Conservation (phyloP, 148 eudicot genomes). For the Agrostemma githago region DNA sequence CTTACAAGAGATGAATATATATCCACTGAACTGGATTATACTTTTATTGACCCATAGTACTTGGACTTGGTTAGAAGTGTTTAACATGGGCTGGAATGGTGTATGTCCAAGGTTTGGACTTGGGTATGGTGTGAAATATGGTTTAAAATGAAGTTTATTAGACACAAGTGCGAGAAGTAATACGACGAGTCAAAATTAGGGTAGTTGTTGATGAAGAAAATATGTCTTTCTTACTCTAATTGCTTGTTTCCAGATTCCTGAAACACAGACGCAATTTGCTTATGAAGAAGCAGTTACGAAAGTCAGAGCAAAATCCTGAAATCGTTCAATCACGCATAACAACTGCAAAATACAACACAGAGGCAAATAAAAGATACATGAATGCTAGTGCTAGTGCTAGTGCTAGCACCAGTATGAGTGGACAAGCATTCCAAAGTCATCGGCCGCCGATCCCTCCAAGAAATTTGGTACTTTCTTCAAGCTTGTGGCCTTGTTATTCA, state of each 20-base stretch:
- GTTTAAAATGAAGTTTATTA: too few species aligned
- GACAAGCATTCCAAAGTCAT: conserved; percentile 15
- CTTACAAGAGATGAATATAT: too few species aligned
- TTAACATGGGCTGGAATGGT: too few species aligned
- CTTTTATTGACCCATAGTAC: too few species aligned
- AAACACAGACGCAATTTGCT: conserved; percentile 36
- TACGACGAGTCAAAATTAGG: too few species aligned
- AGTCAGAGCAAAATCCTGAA: conserved; percentile 19
- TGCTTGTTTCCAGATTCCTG: conserved; percentile 40
- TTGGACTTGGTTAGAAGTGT: too few species aligned
- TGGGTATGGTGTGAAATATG: too few species aligned
- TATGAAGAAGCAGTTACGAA: conserved; percentile 22
- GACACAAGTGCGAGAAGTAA: too few species aligned
- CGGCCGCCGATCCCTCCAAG: conserved; percentile 15
- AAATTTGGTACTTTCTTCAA: conserved; percentile 24
- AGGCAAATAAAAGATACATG: conserved; percentile 24
- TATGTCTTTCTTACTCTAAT: not conserved
- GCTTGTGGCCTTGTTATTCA: not conserved
- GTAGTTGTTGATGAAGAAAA: not conserved
- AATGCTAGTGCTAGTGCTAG: conserved; percentile 10
- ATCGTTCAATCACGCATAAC: conserved; percentile 18
- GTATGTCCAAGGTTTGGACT: too few species aligned
- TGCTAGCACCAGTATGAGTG: conserved; percentile 19
- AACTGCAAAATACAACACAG: conserved; percentile 7
- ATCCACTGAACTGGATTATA: too few species aligned